A percentile compares a stretch with the other conserved stretches of the same genome.
Conservation (phyloP, 805 yeast species). For the Suhomyces pyralidae region DNA sequence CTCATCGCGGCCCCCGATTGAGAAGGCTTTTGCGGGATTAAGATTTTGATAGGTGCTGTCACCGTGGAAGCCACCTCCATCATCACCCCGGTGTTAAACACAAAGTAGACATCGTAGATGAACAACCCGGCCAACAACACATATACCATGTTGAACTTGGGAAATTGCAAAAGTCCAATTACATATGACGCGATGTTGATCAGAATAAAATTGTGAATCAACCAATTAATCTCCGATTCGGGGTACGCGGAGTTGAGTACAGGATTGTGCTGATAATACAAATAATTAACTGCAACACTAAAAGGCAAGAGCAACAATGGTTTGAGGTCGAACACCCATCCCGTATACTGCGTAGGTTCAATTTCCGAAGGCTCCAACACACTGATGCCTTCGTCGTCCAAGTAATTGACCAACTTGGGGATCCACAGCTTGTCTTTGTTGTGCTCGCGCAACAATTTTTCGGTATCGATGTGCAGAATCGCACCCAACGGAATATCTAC, state of each 20-base stretch:
- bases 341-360: constrained; percentile 17
- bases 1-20: constrained; percentile 19
- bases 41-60: constrained; percentile 52
- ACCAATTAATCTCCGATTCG: constrained; percentile 37
- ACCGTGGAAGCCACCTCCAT: constrained; percentile 54
- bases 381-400: constrained; percentile 12
- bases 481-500: constrained; percentile 36
- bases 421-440: constrained; percentile 9
- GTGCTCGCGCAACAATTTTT: constrained; percentile 7
- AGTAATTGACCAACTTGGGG: constrained; percentile 5
- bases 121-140: constrained; percentile 49
- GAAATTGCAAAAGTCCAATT: constrained; percentile 35
- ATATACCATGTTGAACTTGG: constrained; percentile 45
- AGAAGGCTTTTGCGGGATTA: constrained; percentile 36
- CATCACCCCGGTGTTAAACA: constrained; percentile 62
- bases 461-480: constrained; percentile 23
- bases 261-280: constrained; percentile 16
- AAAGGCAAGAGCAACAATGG: constrained; percentile 14
- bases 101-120: constrained; percentile 64
- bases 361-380: constrained; percentile 11
- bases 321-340: constrained; percentile 20
- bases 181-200: constrained; percentile 43
- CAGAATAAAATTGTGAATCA: constrained; percentile 43
- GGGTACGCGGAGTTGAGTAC: constrained; percentile 6
- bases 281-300: constrained; percentile 8